Evolutionary conservation across 768 basidiomycete species (phyloP).

Genomic region (Dendrothele bispora): DNA sequence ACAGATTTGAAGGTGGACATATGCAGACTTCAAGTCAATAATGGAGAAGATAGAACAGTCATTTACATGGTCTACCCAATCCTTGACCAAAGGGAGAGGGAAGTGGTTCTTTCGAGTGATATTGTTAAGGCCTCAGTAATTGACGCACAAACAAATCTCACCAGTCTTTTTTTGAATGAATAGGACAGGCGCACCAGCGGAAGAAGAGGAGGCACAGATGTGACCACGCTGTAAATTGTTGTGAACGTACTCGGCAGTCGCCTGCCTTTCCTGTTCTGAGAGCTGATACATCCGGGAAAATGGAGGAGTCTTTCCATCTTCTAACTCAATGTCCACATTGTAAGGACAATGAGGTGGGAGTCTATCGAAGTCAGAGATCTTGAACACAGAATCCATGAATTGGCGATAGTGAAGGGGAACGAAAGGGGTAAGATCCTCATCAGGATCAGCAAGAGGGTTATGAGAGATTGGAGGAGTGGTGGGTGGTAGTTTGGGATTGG

Average conservation of each 20-base stretch:
- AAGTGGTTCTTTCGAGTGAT: conserved; percentile 25
- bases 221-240: conserved; percentile 22
- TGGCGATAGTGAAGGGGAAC: conserved; percentile 29
- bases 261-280: conserved; percentile 19
- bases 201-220: conserved; percentile 17
- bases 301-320: conserved; percentile 30
- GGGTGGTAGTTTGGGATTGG: too few species aligned
- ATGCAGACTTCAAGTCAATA: conserved; percentile 40
- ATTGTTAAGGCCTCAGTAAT: conserved; percentile 32
- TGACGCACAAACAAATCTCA: conserved; percentile 19
- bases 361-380: conserved; percentile 20
- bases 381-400: conserved; percentile 25
- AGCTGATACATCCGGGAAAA: conserved; percentile 35
- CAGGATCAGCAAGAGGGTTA: too few species aligned
- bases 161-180: conserved; percentile 22
- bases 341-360: conserved; percentile 33
- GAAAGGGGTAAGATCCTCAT: too few species aligned
- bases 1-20: conserved; percentile 34
- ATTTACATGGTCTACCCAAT: conserved; percentile 29
- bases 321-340: conserved; percentile 32
- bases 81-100: conserved; percentile 27
- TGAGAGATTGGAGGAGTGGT: too few species aligned
- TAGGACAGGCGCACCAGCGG: conserved; percentile 10
- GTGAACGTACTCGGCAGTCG: conserved; percentile 22
- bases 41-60: conserved; percentile 27